These are phyloP conservation scores for Pyronema domesticum DNA, from an alignment of 495 filamentous ascomycete species.

Conservation along the genomic window DNA sequence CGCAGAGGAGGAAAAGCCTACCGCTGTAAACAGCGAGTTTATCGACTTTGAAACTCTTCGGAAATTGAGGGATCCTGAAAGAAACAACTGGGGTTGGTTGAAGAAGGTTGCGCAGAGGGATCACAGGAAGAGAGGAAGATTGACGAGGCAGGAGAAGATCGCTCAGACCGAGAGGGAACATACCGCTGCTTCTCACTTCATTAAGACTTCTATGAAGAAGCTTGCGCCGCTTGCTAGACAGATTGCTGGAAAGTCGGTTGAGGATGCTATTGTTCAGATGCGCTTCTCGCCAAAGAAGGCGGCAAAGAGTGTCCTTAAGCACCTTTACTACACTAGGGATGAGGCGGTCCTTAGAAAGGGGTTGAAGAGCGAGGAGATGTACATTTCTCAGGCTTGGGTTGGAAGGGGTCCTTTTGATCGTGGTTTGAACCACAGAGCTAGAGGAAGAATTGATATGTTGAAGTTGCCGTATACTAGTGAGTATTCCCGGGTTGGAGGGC, in stretches of 20 bases:
- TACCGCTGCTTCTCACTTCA: constrained; percentile 40
- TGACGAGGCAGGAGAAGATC: constrained; percentile 44
- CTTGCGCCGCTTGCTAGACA: constrained; percentile 64
- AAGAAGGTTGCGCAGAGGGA: constrained; percentile 29
- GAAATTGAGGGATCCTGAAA: constrained; percentile 14
- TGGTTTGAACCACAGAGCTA: constrained; percentile 45
- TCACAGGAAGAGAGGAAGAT: constrained; percentile 45
- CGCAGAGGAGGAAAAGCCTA: constrained; percentile 26
- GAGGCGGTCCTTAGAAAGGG: constrained; percentile 55
- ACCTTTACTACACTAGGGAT: constrained; percentile 61
- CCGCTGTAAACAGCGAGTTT: constrained; percentile 5
- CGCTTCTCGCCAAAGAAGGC: constrained; percentile 86
- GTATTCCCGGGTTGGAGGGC: constrained; percentile 21
- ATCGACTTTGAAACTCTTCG: constrained; percentile 2
- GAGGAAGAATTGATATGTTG: constrained; percentile 44
- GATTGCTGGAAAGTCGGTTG: constrained; percentile 77
- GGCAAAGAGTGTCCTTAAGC: constrained; percentile 56
- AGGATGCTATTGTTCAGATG: constrained; percentile 90
- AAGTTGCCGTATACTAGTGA: constrained; percentile 53
- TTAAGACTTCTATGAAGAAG: constrained; percentile 80
- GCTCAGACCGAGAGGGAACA: constrained; percentile 56
- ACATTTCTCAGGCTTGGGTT: constrained; percentile 84
- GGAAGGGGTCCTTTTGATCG: constrained; percentile 46
- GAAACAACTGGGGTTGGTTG: constrained; percentile 20
- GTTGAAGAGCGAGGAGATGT: constrained; percentile 73